Evolutionary conservation across 352 stramenopile species (phyloP), one percentile per base, ranked within the genome.

Genomic region (Phytophthora pluvialis): DNA sequence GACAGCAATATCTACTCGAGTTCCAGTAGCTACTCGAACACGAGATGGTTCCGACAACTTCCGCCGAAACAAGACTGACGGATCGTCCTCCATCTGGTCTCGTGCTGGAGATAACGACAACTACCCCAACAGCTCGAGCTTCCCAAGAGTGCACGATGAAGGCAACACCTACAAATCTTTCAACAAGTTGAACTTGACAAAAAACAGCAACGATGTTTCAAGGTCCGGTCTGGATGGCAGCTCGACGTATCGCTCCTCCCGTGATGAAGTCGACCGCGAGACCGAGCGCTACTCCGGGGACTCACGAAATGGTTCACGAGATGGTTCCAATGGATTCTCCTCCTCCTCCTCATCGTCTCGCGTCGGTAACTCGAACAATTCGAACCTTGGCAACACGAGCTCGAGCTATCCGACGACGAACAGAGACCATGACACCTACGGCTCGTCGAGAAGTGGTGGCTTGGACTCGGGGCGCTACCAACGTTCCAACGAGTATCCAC

Each of bases 321-420:
- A 18, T 21, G 49, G 48, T 26, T 31, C 25, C 7, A n/a, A 31
- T 38, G 35, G 11, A 18, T 35, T 36, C 18, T 33, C 58, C 5
- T 52, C 38, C 9, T 58, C 47, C 50, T 58, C 50, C 25, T 58
- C n/a, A n/a, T n/a, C n/a, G n/a, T n/a, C 36, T n/a, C 36, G 33
- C 26, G 28, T 28, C 4, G 36, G n/a, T 15, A 39, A 39, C 6
- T 39, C 28, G 10, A 33, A 45, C 21, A 18, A 21, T 4, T 56
- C 32, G 12, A 53, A 15, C 26, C 44, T 42, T 45, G 16, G 36
- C 33, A 10, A 49, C 25, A 45, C 16, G 1, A 21, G 21, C 16
- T 18, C 25, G 43, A 49, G 16, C 12, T 50, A 52, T 10, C 16
- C 28, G 13, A 47, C 1, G 15, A 44, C 11, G 38, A 44, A 26